These are phyloP conservation scores for Solanum microdontum DNA, from an alignment of 257 asterid genomes.

Conservation along the genomic window DNA sequence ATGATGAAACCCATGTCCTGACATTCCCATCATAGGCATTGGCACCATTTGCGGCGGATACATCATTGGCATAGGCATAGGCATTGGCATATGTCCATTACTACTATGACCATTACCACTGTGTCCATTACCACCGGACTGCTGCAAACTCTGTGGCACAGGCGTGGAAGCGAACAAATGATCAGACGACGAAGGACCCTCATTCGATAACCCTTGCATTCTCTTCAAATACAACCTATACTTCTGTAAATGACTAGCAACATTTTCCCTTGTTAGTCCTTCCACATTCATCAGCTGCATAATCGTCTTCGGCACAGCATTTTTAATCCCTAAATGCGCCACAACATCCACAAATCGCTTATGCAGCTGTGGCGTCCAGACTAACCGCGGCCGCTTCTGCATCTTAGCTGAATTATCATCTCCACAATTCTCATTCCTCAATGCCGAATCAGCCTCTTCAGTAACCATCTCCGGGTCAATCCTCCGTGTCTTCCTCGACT, in stretches of 20 bases:
- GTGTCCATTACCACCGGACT: neutral
- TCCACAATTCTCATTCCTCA: neutral
- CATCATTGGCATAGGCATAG: conserved; percentile 33
- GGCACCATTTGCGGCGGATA: conserved; percentile 51
- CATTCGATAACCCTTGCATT: conserved; percentile 15
- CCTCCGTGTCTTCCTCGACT: conserved; percentile 7
- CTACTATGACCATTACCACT: conserved; percentile 17
- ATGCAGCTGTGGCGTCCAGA: conserved; percentile 25
- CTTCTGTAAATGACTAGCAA: conserved; percentile 24
- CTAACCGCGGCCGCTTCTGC: conserved; percentile 11
- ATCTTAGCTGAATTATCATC: neutral
- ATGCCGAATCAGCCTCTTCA: conserved; percentile 6
- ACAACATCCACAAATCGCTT: conserved; percentile 21
- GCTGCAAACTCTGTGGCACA: conserved; percentile 7
- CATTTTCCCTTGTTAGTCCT: conserved; percentile 18
- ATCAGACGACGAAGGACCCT: conserved; percentile 9
- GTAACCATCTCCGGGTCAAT: conserved; percentile 2
- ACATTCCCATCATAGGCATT: conserved; percentile 48
- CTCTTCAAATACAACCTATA: conserved; percentile 19
- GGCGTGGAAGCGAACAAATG: conserved; percentile 10
- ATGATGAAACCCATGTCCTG: conserved; percentile 27
- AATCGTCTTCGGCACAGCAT: conserved; percentile 22
- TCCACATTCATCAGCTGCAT: conserved; percentile 24
- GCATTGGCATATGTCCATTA: conserved; percentile 1
- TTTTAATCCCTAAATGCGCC: conserved; percentile 14